Evolutionary conservation across 345 rosid species (phyloP), one percentile per base, ranked within the genome.

Genomic region (Sisymbrium altissimum): DNA sequence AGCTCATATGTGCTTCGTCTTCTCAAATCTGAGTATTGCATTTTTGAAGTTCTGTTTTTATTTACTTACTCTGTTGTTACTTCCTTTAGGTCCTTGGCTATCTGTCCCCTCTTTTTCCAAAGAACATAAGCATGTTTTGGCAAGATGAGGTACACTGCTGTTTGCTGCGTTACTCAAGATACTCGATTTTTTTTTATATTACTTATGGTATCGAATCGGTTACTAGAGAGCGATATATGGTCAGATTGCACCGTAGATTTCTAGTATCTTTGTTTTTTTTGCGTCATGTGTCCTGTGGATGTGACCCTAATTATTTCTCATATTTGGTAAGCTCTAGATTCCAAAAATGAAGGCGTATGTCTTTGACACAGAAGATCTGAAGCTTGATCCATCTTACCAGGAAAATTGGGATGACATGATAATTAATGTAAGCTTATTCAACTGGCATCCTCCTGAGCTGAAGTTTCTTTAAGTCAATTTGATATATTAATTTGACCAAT

Each of bases 351-450:
- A 94, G 98, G 96, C 97, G 3, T 94, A 94, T 91, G 80, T 91
- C 83, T 83, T 85, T 58, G 98, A 94, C 82, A 87, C 97, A 7
- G 98, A 94, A 79, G 98, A 94, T 82, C 86, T 94, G 64, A 88
- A 88, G 93, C 87, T 82, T 79, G 96, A 94, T 83, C 92, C 96
- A 72, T 83, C 84, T 50, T 91, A 87, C 82, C 96, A 89, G 76
- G 98, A 94, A 83, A 88, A 87, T 15, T 94, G 98, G 98, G 98
- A 94, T 83, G 98, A 89, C 81, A 94, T 94, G 98, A 91, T 94
- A 69, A 86, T 94, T 82, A 84, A 85, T 79, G 98, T 94, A 81
- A 84, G 93, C 56, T 53, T 58, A 71, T 70, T 46, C 64, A 53
- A 38, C 71, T 35, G 44, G 6, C 54, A 71, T 49, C 45, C 44